Conservation (phyloP, 225 moss, liverwort and hornwort genomes). For the Climacium dendroides region DNA sequence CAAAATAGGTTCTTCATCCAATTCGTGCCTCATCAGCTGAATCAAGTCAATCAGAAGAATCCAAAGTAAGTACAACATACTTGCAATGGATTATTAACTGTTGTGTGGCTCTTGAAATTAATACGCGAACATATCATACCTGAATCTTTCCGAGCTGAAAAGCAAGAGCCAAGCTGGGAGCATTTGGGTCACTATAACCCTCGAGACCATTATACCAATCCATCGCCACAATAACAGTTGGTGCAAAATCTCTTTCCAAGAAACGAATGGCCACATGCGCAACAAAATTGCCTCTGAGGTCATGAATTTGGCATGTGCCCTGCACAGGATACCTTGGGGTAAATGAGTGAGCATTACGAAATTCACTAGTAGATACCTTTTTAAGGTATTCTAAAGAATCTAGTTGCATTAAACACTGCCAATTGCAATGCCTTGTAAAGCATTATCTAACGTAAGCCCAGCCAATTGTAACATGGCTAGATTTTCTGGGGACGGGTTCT, state of each 20-base stretch:
- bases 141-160: conserved; percentile 66
- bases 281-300: conserved; percentile 64
- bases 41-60: not conserved
- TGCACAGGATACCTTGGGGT: not conserved
- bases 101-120: not conserved
- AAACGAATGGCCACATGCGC: conserved; percentile 56
- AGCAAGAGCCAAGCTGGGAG: conserved; percentile 78
- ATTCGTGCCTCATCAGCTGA: conserved; percentile 88
- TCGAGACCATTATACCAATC: conserved; percentile 97
- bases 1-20: conserved; percentile 78
- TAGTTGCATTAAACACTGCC: not conserved
- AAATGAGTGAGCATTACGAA: not conserved
- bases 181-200: conserved; percentile 53
- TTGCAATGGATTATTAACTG: not conserved
- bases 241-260: conserved; percentile 20
- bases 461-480: not conserved
- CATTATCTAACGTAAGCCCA: not conserved
- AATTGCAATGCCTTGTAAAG: not conserved
- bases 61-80: not conserved
- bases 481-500: not conserved
- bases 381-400: not conserved
- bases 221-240: conserved; percentile 45
- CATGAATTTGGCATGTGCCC: conserved; percentile 84
- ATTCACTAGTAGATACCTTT: not conserved
- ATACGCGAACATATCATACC: conserved; percentile 1